Evolutionary conservation across 495 filamentous ascomycete species (phyloP), one percentile per base, ranked within the genome.

Genomic region (Aspergillus ostianus): DNA sequence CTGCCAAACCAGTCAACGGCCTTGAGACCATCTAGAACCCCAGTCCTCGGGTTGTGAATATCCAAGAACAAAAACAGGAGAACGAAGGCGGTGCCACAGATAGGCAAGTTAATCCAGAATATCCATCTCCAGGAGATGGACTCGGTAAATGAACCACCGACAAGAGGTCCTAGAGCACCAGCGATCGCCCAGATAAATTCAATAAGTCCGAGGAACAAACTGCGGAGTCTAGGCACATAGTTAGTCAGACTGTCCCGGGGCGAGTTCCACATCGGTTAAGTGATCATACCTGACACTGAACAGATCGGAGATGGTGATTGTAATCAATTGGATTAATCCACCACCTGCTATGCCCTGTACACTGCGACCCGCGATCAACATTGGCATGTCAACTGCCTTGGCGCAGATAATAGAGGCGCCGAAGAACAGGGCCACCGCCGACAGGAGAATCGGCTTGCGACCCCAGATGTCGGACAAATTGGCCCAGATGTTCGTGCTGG

Each of bases 1-100:
- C 84, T 85, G 2, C 90, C 90, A 32, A 84, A 71, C 88, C 89
- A 92, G 68, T 94, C 90, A 17, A 93, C 87, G 1, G 89, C 87
- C 55, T 84, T 86, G 18, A 95, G 71, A 0, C 92, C 92, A 0
- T 84, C 81, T 21, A 71, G 18, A 12, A 87, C 68, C 6, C 73
- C 71, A 0, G 85, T 87, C 55, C 75, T 72, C 3, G 85, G 83
- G 53, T 86, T 85, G 52, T 87, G 77, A 19, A 89, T 80, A 66
- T 89, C 77, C 45, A 86, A 64, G 60, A 84, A 83, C 30, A 85
- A 63, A 15, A 86, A 71, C 0, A 92, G 72, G 0, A 88, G 77
- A 17, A 83, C 57, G 36, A 88, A 80, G 0, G 85, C 77, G 0
- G 77, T 60, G 0, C 81, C 78, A 8, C 78, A 83, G 46, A 88